Percentiles rank a stretch among this genome's conserved stretches.
Conservation (phyloP, 2,329 filamentous ascomycete genomes). For the Aspergillus udagawae region DNA sequence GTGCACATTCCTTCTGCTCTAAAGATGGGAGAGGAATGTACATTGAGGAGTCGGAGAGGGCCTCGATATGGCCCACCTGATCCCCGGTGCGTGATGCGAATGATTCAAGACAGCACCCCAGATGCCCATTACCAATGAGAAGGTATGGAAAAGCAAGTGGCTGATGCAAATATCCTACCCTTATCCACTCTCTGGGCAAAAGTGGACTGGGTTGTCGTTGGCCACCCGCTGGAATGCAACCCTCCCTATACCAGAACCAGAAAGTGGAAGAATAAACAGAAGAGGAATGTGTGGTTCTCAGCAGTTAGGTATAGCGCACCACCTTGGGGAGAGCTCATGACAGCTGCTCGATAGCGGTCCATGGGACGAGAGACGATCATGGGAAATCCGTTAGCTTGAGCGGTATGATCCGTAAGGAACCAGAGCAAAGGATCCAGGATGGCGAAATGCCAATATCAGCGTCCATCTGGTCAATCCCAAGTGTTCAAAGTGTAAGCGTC, state of each 20-base stretch:
- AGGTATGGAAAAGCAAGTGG: constrained; percentile 9
- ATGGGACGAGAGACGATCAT: not conserved
- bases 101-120: constrained; percentile 13
- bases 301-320: constrained; percentile 10
- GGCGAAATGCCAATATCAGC: not conserved
- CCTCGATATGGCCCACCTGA: constrained; percentile 17
- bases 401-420: constrained; percentile 7
- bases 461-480: constrained; percentile 1
- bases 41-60: constrained; percentile 18
- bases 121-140: constrained; percentile 23
- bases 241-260: constrained; percentile 32
- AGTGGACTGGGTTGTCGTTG: constrained; percentile 19
- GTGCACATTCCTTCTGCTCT: constrained; percentile 32
- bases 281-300: constrained; percentile 20
- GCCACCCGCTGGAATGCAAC: constrained; percentile 37
- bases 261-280: constrained; percentile 19
- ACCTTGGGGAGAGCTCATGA: constrained; percentile 11
- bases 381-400: not conserved
- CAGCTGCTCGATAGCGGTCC: not conserved
- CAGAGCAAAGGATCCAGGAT: not conserved
- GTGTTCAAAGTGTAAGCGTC: constrained; percentile 31
- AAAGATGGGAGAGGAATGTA: constrained; percentile 35
- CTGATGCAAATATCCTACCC: constrained; percentile 23
- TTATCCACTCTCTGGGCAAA: constrained; percentile 14
- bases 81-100: constrained; percentile 19